A percentile compares a stretch with the other conserved stretches of the same genome.
Evolutionary conservation across 1,284 basidiomycete species (phyloP).

Genomic region (Baeospora myosura): DNA sequence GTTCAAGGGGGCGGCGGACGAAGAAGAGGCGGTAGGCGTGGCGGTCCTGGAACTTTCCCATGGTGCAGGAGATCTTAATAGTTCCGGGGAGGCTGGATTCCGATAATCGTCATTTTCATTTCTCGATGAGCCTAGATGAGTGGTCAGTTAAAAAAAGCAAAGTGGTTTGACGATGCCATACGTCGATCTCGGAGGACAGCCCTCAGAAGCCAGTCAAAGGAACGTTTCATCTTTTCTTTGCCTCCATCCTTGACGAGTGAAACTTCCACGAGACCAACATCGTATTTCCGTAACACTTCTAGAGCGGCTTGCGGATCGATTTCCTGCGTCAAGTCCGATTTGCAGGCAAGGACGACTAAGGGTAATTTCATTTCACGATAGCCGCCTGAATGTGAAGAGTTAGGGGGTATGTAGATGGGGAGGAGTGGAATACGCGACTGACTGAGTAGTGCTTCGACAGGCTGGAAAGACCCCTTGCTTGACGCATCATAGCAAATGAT

Average conservation of each 20-base stretch:
- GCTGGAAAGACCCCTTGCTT: constrained; percentile 48
- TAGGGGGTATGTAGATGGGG: constrained; percentile 22
- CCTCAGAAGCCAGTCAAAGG: constrained; percentile 60
- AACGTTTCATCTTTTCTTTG: constrained; percentile 55
- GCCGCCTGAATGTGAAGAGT: constrained; percentile 32
- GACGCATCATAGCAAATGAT: constrained; percentile 73
- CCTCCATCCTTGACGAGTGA: constrained; percentile 41
- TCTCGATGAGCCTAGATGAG: constrained; percentile 22
- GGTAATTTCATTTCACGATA: constrained; percentile 51
- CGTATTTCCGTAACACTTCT: constrained; percentile 42
- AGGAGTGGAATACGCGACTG: constrained; percentile 20
- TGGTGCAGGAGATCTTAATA: constrained; percentile 41
- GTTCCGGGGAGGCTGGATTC: constrained; percentile 70
- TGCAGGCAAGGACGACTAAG: constrained; percentile 67
- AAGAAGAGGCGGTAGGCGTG: constrained; percentile 43
- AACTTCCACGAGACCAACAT: constrained; percentile 66
- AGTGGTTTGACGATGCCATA: constrained; percentile 23
- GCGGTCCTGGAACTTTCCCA: constrained; percentile 46
- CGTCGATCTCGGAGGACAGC: constrained; percentile 50
- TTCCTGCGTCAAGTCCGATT: constrained; percentile 53
- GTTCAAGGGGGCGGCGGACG: constrained; percentile 28
- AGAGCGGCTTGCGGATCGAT: constrained; percentile 51
- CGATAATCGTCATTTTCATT: constrained; percentile 37
- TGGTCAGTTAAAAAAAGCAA: constrained; percentile 7
- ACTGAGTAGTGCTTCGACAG: constrained; percentile 61